phyloP scores from a whole-genome alignment of 2,329 filamentous ascomycete genomes.

The Fusarium buharicum region DNA sequence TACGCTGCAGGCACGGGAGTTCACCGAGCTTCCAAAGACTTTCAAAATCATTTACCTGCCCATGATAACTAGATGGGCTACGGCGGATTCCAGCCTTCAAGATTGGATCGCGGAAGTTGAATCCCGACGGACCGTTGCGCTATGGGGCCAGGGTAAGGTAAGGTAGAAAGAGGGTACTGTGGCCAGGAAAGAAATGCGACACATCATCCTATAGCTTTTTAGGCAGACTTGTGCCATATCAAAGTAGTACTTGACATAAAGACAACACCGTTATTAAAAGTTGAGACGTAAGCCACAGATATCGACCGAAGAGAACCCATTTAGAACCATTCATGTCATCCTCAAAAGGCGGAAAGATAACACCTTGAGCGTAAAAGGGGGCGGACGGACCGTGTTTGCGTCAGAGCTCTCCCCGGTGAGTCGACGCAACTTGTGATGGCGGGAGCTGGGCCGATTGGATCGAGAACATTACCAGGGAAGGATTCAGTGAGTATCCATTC shows the following conservation, averaged over 20 bases:
- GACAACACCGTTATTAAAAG: not conserved
- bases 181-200: too few species aligned
- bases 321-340: not conserved
- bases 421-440: constrained; percentile 17
- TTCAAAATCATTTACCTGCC: not conserved
- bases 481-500: not conserved
- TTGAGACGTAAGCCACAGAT: not conserved
- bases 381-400: constrained; percentile 29
- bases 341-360: not conserved
- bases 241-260: too few species aligned
- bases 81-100: constrained; percentile 4
- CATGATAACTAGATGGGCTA: not conserved
- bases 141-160: constrained; percentile 3
- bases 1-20: too few species aligned
- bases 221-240: not conserved
- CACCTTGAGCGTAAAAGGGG: constrained; percentile 23
- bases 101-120: constrained; percentile 35
- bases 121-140: constrained; percentile 24
- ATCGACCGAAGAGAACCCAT: not conserved
- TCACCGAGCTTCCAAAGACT: constrained; percentile 40
- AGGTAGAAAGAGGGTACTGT: not conserved
- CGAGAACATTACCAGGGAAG: not conserved
- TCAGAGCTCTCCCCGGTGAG: constrained; percentile 33
- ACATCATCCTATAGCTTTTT: too few species aligned
- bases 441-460: constrained; percentile 37